A percentile compares a stretch with the other conserved stretches of the same genome.
Conservation (phyloP, 2,329 filamentous ascomycete genomes). For the Beauveria brongniartii region DNA sequence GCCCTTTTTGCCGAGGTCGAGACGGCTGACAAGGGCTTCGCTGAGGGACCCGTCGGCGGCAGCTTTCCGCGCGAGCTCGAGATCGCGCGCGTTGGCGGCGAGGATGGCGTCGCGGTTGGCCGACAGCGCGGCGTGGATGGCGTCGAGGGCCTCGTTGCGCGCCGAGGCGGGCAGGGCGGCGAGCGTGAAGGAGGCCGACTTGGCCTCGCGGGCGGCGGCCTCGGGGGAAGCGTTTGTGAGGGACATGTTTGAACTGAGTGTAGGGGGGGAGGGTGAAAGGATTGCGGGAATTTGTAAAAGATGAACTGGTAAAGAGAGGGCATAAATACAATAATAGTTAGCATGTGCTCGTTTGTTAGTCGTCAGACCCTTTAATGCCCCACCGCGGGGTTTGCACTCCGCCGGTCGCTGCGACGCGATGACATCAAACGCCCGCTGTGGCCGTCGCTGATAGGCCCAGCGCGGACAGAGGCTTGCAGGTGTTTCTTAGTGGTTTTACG, state of each 20-base stretch:
- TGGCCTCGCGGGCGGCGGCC: conserved; percentile 70
- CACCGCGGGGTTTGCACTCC: conserved; percentile 10
- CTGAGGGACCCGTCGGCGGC: conserved; percentile 69
- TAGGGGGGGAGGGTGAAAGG: too few relatives aligned
- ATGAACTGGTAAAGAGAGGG: neutral
- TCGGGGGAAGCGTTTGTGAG: conserved; percentile 76
- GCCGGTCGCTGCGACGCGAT: conserved; percentile 1
- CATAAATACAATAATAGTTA: neutral
- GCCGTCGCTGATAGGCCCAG: conserved; percentile 2
- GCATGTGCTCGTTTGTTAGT: conserved; percentile 3
- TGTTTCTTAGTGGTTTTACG: neutral
- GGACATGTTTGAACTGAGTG: conserved; percentile 55
- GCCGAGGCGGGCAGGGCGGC: conserved; percentile 68
- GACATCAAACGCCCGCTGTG: neutral
- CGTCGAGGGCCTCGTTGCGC: conserved; percentile 77
- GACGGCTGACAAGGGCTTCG: conserved; percentile 74
- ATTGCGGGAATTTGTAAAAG: neutral
- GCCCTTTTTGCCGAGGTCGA: conserved; percentile 77
- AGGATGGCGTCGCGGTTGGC: conserved; percentile 67
- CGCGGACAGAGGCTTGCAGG: neutral
- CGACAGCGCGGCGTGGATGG: conserved; percentile 70
- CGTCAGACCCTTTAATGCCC: neutral
- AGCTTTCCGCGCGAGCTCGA: conserved; percentile 64
- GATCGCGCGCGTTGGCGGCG: conserved; percentile 76
- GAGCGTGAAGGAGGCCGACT: conserved; percentile 72